A percentile compares a stretch with the other conserved stretches of the same genome.
Conservation (phyloP, 2,329 filamentous ascomycete species). For the Juglanconis juglandina region DNA sequence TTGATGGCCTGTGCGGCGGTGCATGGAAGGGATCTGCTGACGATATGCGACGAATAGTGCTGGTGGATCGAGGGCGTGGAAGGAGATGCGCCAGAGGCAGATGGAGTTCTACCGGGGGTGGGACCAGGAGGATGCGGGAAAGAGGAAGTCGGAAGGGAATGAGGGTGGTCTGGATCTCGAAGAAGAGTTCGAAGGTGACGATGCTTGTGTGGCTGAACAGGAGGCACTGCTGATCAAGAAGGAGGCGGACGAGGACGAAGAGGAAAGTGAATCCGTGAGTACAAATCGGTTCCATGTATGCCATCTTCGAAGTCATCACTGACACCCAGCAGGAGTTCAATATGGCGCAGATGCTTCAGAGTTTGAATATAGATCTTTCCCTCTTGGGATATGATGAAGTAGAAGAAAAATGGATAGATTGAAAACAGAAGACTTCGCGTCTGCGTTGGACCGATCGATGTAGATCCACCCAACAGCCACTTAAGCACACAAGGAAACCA, state of each 20-base stretch:
- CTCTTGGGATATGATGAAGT: conserved; percentile 14
- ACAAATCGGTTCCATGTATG: too few species aligned
- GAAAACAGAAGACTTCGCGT: background rate
- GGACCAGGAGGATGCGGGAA: conserved; percentile 1
- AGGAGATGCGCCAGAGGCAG: conserved; percentile 16
- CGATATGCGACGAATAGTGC: background rate
- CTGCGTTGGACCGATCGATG: too few species aligned
- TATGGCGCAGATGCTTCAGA: conserved; percentile 15
- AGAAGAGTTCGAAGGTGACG: background rate
- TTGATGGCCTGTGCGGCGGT: accelerated
- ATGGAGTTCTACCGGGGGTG: conserved; percentile 11
- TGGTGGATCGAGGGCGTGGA: conserved; percentile 12
- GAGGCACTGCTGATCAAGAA: background rate
- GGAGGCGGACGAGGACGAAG: background rate
- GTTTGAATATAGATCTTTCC: conserved; percentile 13
- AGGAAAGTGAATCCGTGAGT: conserved; percentile 6
- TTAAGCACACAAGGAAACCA: too few species aligned
- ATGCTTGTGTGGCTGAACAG: background rate
- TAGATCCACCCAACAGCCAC: too few species aligned
- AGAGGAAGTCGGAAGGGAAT: background rate
- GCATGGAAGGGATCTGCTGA: background rate
- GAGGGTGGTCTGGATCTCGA: background rate
- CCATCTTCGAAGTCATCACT: background rate
- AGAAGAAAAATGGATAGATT: conserved; percentile 15
- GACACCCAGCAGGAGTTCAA: conserved; percentile 11